Evolutionary conservation across 2,329 filamentous ascomycete genomes (phyloP).

Genomic region (Drechslerella coelobrocha): DNA sequence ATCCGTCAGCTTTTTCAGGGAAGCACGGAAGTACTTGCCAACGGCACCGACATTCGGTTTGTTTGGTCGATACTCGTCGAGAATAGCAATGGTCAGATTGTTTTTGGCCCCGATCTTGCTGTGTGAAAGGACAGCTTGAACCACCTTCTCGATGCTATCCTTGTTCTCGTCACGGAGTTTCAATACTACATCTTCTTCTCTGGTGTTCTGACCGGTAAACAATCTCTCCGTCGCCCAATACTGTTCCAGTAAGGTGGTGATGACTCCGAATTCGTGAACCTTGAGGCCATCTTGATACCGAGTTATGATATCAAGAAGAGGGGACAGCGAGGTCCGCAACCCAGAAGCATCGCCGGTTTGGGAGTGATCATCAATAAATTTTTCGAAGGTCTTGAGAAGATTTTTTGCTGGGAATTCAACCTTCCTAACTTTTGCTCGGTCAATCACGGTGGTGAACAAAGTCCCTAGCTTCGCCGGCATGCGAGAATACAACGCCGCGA

Average conservation of each 20-base stretch:
- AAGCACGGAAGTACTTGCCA: constrained; percentile 81
- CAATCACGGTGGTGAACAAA: constrained; percentile 82
- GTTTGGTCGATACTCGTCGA: constrained; percentile 94
- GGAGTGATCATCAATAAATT: constrained; percentile 88
- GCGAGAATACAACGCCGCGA: constrained; percentile 92
- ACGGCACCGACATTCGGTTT: constrained; percentile 88
- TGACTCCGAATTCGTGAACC: constrained; percentile 83
- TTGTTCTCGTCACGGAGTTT: constrained; percentile 95
- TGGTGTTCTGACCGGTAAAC: constrained; percentile 79
- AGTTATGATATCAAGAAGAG: constrained; percentile 77
- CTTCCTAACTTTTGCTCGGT: constrained; percentile 77
- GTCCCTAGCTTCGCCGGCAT: constrained; percentile 94
- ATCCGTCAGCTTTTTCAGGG: constrained; percentile 85
- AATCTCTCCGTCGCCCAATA: constrained; percentile 85
- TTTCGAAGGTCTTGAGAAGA: constrained; percentile 79
- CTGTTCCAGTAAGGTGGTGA: constrained; percentile 77
- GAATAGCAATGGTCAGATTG: constrained; percentile 85
- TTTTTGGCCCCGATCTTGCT: constrained; percentile 93
- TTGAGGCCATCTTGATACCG: constrained; percentile 88
- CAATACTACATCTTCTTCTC: constrained; percentile 92
- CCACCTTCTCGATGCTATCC: constrained; percentile 83
- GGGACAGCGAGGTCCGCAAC: constrained; percentile 74
- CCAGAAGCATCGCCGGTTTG: constrained; percentile 74
- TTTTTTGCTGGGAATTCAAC: constrained; percentile 91
- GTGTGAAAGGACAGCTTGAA: constrained; percentile 90